These are phyloP conservation scores for Saturnispora besseyi DNA, from an alignment of 805 yeast genomes.

Conservation along the genomic window DNA sequence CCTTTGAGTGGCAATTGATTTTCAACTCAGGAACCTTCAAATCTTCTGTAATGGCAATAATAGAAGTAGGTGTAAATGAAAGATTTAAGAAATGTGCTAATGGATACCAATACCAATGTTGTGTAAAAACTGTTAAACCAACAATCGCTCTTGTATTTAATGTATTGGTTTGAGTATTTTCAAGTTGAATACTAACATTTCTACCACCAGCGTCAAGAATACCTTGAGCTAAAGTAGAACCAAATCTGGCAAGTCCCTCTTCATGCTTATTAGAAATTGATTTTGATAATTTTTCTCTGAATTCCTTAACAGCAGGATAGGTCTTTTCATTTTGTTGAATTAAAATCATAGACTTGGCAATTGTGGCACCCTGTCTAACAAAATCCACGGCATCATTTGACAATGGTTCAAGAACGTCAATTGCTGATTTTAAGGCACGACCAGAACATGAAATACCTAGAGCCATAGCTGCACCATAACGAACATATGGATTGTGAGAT, in stretches of 20 bases:
- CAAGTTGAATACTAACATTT: conserved; percentile 88
- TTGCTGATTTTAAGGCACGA: conserved; percentile 76
- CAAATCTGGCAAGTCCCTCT: conserved; percentile 95
- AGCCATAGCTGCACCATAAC: conserved; percentile 97
- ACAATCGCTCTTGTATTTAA: conserved; percentile 86
- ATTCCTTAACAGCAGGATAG: conserved; percentile 68
- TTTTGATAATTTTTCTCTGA: conserved; percentile 64
- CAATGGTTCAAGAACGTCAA: conserved; percentile 87
- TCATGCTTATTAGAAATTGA: conserved; percentile 84
- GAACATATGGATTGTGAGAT: conserved; percentile 95
- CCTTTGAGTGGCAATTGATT: conserved; percentile 71
- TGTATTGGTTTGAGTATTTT: conserved; percentile 81
- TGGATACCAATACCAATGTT: conserved; percentile 99
- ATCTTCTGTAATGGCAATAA: conserved; percentile 79
- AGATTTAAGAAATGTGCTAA: conserved; percentile 85
- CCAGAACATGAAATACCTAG: conserved; percentile 97
- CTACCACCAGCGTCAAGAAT: conserved; percentile 98
- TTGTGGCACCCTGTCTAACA: conserved; percentile 95
- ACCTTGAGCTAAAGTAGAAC: conserved; percentile 95
- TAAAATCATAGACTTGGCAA: conserved; percentile 84
- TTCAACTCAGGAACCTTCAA: conserved; percentile 79
- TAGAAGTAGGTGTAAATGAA: conserved; percentile 86
- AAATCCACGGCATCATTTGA: conserved; percentile 92
- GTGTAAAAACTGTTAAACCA: conserved; percentile 82
- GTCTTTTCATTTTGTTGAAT: conserved; percentile 80